Base-by-base conservation (phyloP, 768 basidiomycete genomes). In the Infundibulicybe gibba region DNA sequence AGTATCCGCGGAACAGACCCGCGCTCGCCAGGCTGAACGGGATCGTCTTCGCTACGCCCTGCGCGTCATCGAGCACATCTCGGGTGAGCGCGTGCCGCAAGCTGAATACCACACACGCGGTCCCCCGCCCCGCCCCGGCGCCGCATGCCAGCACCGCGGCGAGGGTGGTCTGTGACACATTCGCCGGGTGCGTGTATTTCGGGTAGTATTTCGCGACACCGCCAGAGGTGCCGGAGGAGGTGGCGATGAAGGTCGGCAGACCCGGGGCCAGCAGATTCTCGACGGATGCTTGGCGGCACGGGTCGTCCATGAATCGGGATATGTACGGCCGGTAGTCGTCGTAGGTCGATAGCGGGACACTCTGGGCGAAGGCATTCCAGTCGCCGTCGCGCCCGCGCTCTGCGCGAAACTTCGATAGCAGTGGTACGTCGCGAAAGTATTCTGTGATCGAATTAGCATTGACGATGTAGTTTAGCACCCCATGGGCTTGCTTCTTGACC, bases 191-290 rank as follows among this genome's bases (percentile, higher is more conserved):
- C 9, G 39, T 44, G 17, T 56, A 56, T 48, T 52, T 54, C 5
- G 50, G 53, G 39, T 52, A 52, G 19, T 43, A 49, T 32, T 56
- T 56, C 15, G 44, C 37, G 5, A 14, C 34, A 16, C 49, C 43
- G 12, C 50, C 53, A 32, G 55, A 44, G 32, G 55, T 56, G 6
- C 55, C 55, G 6, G 55, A 54, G 14, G 50, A 51, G 14, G 54
- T 47, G 12, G 53, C 39, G 17, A 56, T 47, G 32, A 45, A 56
- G 5, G 35, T 10, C 12, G 55, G 55, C 6, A 56, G 17, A 13
- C 53, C 55, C n/a, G 55, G 55, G 3, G 55, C 41, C 32, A 56
- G 47, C 6, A 54, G 43, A 30, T 56, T 21, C 14, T 41, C 38
- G 15, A 54, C 44, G 38, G 6, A 40, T n/a, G 49, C 44, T 5